phyloP scores from a whole-genome alignment of 495 filamentous ascomycete species.

The Tetracladium setigerum region DNA sequence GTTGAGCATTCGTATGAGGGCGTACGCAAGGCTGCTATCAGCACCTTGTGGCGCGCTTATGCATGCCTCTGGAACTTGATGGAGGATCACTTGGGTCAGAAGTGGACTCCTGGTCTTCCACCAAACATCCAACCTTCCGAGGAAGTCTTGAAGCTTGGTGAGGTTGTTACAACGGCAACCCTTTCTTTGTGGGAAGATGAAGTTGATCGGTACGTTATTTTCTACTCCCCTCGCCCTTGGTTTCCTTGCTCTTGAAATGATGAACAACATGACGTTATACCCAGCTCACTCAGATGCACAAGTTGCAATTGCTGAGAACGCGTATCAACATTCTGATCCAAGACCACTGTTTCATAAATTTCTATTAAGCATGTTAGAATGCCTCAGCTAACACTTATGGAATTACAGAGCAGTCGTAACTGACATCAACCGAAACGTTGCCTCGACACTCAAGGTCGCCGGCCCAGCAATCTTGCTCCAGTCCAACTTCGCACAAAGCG shows the following conservation, averaged over 20 bases:
- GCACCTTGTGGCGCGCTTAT: constrained; percentile 88
- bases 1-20: constrained; percentile 89
- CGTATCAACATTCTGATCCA: constrained; percentile 52
- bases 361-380: constrained; percentile 8
- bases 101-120: constrained; percentile 86
- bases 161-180: constrained; percentile 78
- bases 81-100: constrained; percentile 68
- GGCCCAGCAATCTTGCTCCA: constrained; percentile 80
- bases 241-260: constrained; percentile 48
- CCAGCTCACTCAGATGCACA: constrained; percentile 98
- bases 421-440: constrained; percentile 90
- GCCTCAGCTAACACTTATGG: constrained; percentile 26
- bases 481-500: constrained; percentile 51
- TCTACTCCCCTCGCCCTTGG: constrained; percentile 9
- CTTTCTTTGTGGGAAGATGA: constrained; percentile 82
- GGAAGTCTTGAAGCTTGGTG: constrained; percentile 78
- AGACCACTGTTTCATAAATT: not conserved
- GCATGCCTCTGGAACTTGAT: constrained; percentile 82
- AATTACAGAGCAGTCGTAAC: constrained; percentile 70
- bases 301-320: constrained; percentile 81
- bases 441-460: constrained; percentile 85
- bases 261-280: constrained; percentile 85
- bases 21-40: constrained; percentile 80
- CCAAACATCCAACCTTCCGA: constrained; percentile 66
- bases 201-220: constrained; percentile 71